phyloP scores from a whole-genome alignment of 2,329 filamentous ascomycete genomes.

The Aspergillus niger region DNA sequence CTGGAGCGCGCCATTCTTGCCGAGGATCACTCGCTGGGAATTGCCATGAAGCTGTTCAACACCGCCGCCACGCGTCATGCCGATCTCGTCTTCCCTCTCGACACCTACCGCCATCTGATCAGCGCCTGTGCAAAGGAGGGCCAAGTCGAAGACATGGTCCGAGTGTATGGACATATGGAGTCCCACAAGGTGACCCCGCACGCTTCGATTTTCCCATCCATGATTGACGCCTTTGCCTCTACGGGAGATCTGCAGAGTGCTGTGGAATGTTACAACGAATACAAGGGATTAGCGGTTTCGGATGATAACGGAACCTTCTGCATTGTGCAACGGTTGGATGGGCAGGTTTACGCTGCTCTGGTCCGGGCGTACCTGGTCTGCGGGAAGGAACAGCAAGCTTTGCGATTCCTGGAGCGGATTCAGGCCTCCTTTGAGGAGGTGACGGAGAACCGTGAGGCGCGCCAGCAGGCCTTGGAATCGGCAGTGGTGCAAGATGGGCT shows the following conservation, averaged over 20 bases:
- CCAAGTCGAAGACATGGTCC: slow-evolving; percentile 83
- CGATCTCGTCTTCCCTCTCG: slow-evolving; percentile 68
- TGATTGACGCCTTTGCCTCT: slow-evolving; percentile 91
- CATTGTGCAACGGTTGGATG: slow-evolving; percentile 72
- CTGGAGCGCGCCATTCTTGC: slow-evolving; percentile 81
- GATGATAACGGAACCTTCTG: slow-evolving; percentile 73
- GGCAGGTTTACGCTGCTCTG: slow-evolving; percentile 85
- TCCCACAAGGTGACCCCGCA: slow-evolving; percentile 70
- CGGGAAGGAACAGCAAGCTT: slow-evolving; percentile 76
- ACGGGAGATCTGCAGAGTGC: slow-evolving; percentile 81
- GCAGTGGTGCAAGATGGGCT: slow-evolving; percentile 73
- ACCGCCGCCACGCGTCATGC: slow-evolving; percentile 66
- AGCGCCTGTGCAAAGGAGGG: slow-evolving; percentile 82
- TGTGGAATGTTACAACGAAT: slow-evolving; percentile 94
- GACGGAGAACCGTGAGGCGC: slow-evolving; percentile 55
- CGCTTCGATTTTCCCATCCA: slow-evolving; percentile 80
- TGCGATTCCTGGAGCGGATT: slow-evolving; percentile 83
- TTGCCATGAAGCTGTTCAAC: slow-evolving; percentile 84
- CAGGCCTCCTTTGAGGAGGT: slow-evolving; percentile 57
- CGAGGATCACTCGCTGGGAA: slow-evolving; percentile 82
- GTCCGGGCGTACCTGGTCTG: slow-evolving; percentile 85
- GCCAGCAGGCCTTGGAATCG: slow-evolving; percentile 66
- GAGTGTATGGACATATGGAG: slow-evolving; percentile 91
- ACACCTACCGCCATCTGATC: slow-evolving; percentile 83
- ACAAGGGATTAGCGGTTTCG: slow-evolving; percentile 82